Conservation (phyloP, 768 basidiomycete species). For the Rhodotorula graminis region DNA sequence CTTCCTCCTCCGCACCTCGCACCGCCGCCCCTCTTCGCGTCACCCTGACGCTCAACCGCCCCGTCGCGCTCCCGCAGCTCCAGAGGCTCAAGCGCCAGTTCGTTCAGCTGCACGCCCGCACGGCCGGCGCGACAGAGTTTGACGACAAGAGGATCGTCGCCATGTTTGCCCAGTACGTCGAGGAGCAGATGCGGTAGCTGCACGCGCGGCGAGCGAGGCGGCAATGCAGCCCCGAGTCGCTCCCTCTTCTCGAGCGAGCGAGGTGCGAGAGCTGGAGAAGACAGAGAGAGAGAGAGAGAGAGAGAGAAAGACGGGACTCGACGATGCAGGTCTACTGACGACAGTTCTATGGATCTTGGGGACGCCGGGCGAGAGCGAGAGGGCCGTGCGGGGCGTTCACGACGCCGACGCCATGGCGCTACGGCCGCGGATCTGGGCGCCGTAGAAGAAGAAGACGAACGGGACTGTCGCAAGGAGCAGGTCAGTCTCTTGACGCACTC, state of each 20-base stretch:
- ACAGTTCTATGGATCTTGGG: no score
- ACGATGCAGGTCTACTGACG: no score
- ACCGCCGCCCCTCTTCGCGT: neutral
- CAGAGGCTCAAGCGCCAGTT: constrained; percentile 89
- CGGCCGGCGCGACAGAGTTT: constrained; percentile 46
- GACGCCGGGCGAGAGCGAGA: neutral
- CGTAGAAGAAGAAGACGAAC: constrained; percentile 38
- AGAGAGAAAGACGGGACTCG: no score
- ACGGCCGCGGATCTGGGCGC: constrained; percentile 36
- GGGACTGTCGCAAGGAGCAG: constrained; percentile 3
- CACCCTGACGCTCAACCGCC: constrained; percentile 53
- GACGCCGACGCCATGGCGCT: constrained; percentile 7
- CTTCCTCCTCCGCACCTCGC: constrained; percentile 45
- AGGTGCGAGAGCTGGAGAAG: no score
- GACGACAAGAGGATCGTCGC: constrained; percentile 44
- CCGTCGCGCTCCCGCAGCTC: constrained; percentile 74
- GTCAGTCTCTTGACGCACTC: no score
- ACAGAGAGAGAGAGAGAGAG: no score
- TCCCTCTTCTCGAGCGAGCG: no score
- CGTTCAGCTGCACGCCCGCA: constrained; percentile 80
- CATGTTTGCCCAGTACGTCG: constrained; percentile 48
- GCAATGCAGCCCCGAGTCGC: neutral
- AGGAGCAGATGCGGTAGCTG: constrained; percentile 18
- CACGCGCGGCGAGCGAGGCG: no score
- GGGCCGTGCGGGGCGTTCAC: neutral